Evolutionary conservation across 2,329 filamentous ascomycete species (phyloP).

Genomic region (Tolypocladium tundrense): DNA sequence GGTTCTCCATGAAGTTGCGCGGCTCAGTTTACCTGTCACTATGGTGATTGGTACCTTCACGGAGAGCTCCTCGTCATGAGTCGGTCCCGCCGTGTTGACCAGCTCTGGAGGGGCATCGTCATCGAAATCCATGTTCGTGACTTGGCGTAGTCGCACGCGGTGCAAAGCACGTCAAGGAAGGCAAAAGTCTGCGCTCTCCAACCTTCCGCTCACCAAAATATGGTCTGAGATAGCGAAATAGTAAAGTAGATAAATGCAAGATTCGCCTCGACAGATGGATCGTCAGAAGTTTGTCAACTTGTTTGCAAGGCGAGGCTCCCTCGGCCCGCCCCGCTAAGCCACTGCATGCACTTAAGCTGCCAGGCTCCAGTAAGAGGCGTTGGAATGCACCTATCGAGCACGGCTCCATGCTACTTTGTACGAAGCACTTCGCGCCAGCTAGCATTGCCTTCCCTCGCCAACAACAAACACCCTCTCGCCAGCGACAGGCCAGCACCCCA

Average conservation of each 20-base stretch:
- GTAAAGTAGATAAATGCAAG: neutral
- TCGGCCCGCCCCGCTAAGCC: conserved; percentile 7
- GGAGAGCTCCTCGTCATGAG: conserved; percentile 36
- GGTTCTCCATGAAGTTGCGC: neutral
- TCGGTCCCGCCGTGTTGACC: conserved; percentile 32
- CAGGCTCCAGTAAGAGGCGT: conserved; percentile 3
- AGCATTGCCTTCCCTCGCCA: neutral
- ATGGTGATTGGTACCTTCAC: conserved; percentile 76
- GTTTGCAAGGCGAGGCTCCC: neutral
- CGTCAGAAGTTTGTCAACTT: neutral
- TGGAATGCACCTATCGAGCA: conserved; percentile 14
- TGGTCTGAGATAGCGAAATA: neutral
- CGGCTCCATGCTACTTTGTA: conserved; percentile 1
- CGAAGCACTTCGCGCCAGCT: neutral
- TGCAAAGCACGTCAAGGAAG: neutral
- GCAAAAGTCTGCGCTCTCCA: neutral
- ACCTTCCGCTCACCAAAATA: neutral
- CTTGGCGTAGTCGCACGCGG: neutral
- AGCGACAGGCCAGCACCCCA: neutral
- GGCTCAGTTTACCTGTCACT: conserved; percentile 52
- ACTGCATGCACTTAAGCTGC: conserved; percentile 10
- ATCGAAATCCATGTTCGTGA: conserved; percentile 46
- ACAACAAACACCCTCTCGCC: neutral
- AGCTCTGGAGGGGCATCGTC: conserved; percentile 60
- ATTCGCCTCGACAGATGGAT: neutral